Evolutionary conservation across 75 land plant genomes (phyloP).

Genomic region (Chamaecyparis obtusa): DNA sequence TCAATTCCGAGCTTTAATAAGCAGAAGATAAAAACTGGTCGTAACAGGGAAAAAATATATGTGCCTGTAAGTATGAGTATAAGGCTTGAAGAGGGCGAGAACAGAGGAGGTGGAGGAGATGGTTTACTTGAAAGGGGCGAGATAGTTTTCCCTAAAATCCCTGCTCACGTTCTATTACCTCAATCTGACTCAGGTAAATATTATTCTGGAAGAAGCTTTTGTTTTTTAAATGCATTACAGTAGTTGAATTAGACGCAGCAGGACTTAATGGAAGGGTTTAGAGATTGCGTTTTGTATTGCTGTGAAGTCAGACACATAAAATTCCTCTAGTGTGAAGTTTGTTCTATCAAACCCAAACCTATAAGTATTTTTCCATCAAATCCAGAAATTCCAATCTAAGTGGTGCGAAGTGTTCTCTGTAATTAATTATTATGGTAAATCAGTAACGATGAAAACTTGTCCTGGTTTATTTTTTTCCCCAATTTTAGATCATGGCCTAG

Average conservation of each 20-base stretch:
- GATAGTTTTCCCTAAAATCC: conserved; percentile 28
- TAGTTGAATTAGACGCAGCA: neutral
- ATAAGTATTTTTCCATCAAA: too few species aligned
- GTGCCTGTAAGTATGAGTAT: neutral
- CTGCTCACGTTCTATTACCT: conserved; percentile 10
- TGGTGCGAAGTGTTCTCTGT: neutral
- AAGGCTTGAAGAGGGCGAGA: neutral
- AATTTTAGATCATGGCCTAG: neutral
- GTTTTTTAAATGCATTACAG: neutral
- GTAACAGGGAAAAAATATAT: neutral
- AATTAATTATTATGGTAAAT: neutral
- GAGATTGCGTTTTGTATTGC: neutral
- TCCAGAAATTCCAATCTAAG: too few species aligned
- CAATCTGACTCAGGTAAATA: conserved; percentile 28
- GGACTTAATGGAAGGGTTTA: neutral
- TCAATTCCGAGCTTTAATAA: neutral
- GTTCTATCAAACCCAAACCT: too few species aligned
- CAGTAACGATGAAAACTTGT: neutral
- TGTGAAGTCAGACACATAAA: neutral
- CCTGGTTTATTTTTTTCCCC: neutral
- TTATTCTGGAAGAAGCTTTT: neutral
- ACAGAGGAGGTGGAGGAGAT: conserved; percentile 18
- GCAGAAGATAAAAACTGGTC: neutral
- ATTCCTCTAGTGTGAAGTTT: too few species aligned
- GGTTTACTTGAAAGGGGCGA: conserved; percentile 30